Base-by-base conservation (phyloP, 1,139 yeast genomes). In the Meyerozyma smithsonii region DNA sequence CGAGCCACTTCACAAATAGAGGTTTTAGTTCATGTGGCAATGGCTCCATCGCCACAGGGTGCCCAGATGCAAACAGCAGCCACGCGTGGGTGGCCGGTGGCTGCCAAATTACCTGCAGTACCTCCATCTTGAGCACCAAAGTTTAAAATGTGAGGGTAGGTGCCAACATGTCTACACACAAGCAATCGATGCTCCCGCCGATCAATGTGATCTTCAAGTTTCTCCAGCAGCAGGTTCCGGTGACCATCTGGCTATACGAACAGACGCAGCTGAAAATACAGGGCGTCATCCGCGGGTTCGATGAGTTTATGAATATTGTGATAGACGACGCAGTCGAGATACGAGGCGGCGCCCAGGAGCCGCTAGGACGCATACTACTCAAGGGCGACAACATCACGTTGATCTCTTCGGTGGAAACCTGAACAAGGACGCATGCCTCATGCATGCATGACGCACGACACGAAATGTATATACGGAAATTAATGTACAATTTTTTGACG, bases 231-330 rank as follows among this genome's bases (percentile, higher is more conserved):
- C 94, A 87, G 50, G 69, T 84, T 2, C 67, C 72, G 16, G 97
- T 90, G 32, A 79, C 83, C 17, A 79, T 90, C 35, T 90, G 97
- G 97, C 70, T 90, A 19, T 89, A 74, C 51, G 97, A 92, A 55
- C 97, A 92, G 58, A 76, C 83, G 0, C 81, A 79, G 25, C 72
- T 76, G 50, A 72, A 95, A 46, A 77, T 94, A 21, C 89, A 85
- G 50, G 98, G 98, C 1, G 78, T 75, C 48, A 83, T 92, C 37
- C 71, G 79, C 52, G 99, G 99, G 1, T 92, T 94, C 61, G 99
- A 94, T 60, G 98, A 94, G 64, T 92, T 89, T 55, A 92, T 94
- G 98, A 94, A 94, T 55, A 64, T 94, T 14, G 97, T 90, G n/a
- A 66, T 94, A 11, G 96, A 87, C 44, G 92, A 89, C 42, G 96